A percentile compares a stretch with the other conserved stretches of the same genome.
Conservation (phyloP, 2,329 filamentous ascomycete species). For the Mariannaea elegans region DNA sequence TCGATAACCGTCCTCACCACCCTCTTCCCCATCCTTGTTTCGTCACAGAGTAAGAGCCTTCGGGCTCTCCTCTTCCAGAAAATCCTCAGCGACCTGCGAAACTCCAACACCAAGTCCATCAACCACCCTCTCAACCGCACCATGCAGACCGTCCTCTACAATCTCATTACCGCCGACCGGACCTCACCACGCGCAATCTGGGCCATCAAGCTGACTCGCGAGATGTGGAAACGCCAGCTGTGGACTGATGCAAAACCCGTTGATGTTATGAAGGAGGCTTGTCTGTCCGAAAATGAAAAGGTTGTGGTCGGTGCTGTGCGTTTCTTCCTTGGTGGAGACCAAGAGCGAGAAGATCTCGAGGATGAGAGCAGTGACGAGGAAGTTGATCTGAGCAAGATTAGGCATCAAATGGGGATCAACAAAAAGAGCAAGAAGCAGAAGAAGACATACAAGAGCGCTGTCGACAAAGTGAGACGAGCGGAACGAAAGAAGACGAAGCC, state of each 20-base stretch:
- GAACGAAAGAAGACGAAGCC: slow-evolving; percentile 90
- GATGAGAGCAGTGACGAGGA: slow-evolving; percentile 88
- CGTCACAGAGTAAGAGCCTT: slow-evolving; percentile 91
- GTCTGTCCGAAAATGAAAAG: slow-evolving; percentile 90
- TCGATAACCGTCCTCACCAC: slow-evolving; percentile 85
- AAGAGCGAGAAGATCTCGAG: slow-evolving; percentile 91
- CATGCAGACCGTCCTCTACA: slow-evolving; percentile 92
- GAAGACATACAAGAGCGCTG: slow-evolving; percentile 80
- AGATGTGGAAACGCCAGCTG: slow-evolving; percentile 95
- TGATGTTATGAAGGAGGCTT: slow-evolving; percentile 97
- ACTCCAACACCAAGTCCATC: slow-evolving; percentile 84
- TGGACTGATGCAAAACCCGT: slow-evolving; percentile 96
- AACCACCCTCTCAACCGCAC: slow-evolving; percentile 95
- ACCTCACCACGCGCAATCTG: slow-evolving; percentile 88
- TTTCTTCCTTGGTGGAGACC: slow-evolving; percentile 96
- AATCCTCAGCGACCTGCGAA: slow-evolving; percentile 89
- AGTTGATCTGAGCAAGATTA: slow-evolving; percentile 80
- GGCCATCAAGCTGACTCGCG: slow-evolving; percentile 94
- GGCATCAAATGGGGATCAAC: slow-evolving; percentile 89
- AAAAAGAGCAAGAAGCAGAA: slow-evolving; percentile 94
- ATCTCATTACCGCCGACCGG: slow-evolving; percentile 86
- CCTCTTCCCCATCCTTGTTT: slow-evolving; percentile 91
- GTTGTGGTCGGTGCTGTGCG: slow-evolving; percentile 86
- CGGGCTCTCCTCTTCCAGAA: slow-evolving; percentile 85
- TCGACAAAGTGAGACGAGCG: slow-evolving; percentile 81